These are phyloP conservation scores for Silene latifolia DNA, from an alignment of 148 eudicot genomes.

Conservation along the genomic window DNA sequence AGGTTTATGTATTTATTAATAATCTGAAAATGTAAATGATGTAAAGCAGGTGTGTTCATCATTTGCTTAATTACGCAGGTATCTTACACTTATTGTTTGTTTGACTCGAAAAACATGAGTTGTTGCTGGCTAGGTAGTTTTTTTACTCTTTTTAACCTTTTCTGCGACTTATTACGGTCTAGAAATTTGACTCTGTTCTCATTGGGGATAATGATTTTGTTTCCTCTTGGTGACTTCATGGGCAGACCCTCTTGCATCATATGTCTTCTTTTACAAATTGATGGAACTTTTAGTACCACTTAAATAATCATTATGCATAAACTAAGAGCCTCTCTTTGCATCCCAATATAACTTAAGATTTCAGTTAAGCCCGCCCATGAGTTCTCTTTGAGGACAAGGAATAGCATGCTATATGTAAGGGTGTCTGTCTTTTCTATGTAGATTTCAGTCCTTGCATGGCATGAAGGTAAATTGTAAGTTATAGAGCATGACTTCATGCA, in stretches of 20 bases:
- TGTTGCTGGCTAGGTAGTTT: neutral
- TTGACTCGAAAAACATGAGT: too few relatives aligned
- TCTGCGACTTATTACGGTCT: neutral
- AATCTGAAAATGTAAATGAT: too few relatives aligned
- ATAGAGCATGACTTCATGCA: constrained; percentile 64
- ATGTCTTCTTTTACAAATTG: neutral
- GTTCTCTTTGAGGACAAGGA: too few relatives aligned
- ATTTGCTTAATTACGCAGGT: too few relatives aligned
- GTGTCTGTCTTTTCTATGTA: neutral
- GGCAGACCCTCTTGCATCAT: neutral
- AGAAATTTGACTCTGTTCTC: neutral
- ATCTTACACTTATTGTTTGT: too few relatives aligned
- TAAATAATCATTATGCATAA: neutral
- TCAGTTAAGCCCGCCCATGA: too few relatives aligned
- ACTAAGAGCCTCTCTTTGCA: neutral
- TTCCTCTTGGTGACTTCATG: neutral
- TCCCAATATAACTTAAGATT: neutral
- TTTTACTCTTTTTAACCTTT: neutral
- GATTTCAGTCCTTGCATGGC: constrained; percentile 37
- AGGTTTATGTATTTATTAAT: too few relatives aligned
- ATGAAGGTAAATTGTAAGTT: constrained; percentile 47
- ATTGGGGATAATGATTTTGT: neutral
- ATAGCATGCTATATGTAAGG: too few relatives aligned
- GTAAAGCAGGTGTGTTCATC: too few relatives aligned
- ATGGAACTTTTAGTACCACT: neutral